Evolutionary conservation across 164 flowering plant genomes (phyloP).

Genomic region (Umbellularia californica): DNA sequence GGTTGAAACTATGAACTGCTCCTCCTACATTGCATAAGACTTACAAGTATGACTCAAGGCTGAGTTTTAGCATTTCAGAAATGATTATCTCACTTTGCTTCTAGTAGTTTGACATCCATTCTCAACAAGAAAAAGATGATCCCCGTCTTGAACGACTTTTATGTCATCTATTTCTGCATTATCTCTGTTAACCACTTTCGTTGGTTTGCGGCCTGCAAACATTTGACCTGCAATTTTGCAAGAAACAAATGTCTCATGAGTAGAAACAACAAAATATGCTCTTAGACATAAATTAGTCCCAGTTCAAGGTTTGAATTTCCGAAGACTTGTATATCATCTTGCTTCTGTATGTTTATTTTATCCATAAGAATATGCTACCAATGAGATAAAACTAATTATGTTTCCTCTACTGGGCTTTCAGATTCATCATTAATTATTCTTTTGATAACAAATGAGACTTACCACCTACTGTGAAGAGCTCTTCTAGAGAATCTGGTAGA

Average conservation of each 20-base stretch:
- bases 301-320: conserved; percentile 1
- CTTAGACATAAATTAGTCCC: background rate
- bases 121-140: conserved; percentile 63
- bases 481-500: conserved; percentile 77
- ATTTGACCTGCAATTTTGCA: conserved; percentile 74
- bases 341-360: background rate
- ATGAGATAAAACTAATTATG: background rate
- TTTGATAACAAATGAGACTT: conserved; percentile 28
- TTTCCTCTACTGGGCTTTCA: conserved; percentile 12
- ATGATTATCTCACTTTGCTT: conserved; percentile 14
- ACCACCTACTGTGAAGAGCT: conserved; percentile 70
- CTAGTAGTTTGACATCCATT: conserved; percentile 19
- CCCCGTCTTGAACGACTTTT: conserved; percentile 72
- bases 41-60: conserved; percentile 15
- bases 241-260: conserved; percentile 15
- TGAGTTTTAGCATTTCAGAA: conserved; percentile 15
- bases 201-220: conserved; percentile 56
- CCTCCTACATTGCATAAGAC: conserved; percentile 19
- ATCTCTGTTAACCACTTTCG: conserved; percentile 54
- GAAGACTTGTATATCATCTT: background rate
- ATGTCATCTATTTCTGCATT: conserved; percentile 88
- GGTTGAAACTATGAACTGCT: conserved; percentile 5
- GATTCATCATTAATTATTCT: conserved; percentile 15
- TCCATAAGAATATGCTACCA: background rate
- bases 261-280: conserved; percentile 9